Percentiles rank a stretch among this genome's conserved stretches.
These are phyloP conservation scores for Herpotrichia juniperi DNA, from an alignment of 2,329 filamentous ascomycete species.

Conservation along the genomic window DNA sequence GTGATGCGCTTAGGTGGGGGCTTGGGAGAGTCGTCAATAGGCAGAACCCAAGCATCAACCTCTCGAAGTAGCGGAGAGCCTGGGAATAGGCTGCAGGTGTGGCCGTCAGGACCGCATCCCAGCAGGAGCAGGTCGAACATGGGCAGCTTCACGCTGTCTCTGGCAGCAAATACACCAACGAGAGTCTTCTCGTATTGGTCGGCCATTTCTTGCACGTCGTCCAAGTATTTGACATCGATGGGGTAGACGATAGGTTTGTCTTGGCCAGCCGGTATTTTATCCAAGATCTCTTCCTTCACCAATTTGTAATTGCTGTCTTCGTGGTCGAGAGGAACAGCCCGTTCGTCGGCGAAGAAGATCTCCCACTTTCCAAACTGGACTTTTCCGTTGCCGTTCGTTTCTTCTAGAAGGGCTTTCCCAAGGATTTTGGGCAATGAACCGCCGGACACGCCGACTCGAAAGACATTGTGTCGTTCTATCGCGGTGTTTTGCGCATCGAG, in stretches of 20 bases:
- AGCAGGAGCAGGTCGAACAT: slow-evolving; percentile 94
- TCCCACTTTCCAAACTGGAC: slow-evolving; percentile 89
- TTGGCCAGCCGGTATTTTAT: slow-evolving; percentile 77
- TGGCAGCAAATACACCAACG: slow-evolving; percentile 83
- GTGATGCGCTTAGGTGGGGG: slow-evolving; percentile 91
- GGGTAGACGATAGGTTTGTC: slow-evolving; percentile 76
- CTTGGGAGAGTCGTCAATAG: slow-evolving; percentile 93
- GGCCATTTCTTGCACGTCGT: slow-evolving; percentile 88
- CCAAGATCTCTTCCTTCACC: slow-evolving; percentile 83
- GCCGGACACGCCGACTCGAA: slow-evolving; percentile 92
- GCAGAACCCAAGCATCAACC: slow-evolving; percentile 86
- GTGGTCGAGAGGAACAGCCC: slow-evolving; percentile 89
- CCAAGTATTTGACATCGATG: slow-evolving; percentile 72
- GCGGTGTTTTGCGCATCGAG: slow-evolving; percentile 81
- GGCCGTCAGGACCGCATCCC: slow-evolving; percentile 92
- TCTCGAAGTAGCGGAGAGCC: slow-evolving; percentile 86
- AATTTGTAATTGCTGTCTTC: slow-evolving; percentile 93
- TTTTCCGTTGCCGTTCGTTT: slow-evolving; percentile 62
- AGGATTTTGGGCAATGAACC: slow-evolving; percentile 90
- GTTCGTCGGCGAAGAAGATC: slow-evolving; percentile 98
- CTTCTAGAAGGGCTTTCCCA: slow-evolving; percentile 77
- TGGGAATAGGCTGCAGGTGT: slow-evolving; percentile 96
- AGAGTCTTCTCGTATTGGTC: slow-evolving; percentile 92
- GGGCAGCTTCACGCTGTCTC: slow-evolving; percentile 92
- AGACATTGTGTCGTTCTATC: slow-evolving; percentile 77